Base-by-base conservation (phyloP, 108 stramenopile species). In the Poteriospumella lacustris region DNA sequence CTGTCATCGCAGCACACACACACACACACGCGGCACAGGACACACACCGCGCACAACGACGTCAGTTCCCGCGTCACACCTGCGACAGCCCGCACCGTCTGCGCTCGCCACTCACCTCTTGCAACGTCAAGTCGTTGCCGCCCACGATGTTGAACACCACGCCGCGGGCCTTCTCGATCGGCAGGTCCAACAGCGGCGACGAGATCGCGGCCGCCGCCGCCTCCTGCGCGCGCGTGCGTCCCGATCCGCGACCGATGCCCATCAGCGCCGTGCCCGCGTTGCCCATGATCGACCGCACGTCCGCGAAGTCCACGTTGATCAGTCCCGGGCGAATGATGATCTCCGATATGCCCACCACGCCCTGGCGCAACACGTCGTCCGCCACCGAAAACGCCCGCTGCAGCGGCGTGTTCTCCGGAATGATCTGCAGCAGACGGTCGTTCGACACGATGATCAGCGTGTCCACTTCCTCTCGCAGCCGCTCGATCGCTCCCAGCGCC, bases 291-390 rank as follows among this genome's bases (percentile, higher is more conserved):
- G 88, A 86, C 75, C 94, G 80, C 2, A 95, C 94, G 85, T 95
- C 94, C 2, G 92, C 94, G 84, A 95, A 95, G 79, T 93, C 94
- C 1, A 95, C 92, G 76, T 95, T 95, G 80, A 95, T 92, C 60
- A 95, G 69, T 15, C 92, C 94, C 29, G 92, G 94, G 40, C 89
- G 58, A 0, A 94, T 90, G 76, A 94, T 94, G 82, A 94, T 95
- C 84, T 93, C 92, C 15, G 90, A 90, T 58, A 95, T 92, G 0
- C 92, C 94, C 47, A 93, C 91, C 31, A 95, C 92, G 47, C 92
- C 92, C 84, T 94, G 92, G 44, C 94, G 85, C 59, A 94, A 82
- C 72, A 94, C 92, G 80, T 93, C 94, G 81, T 94, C 92, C 3
- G 94, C 94, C 58, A 94, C 93, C 19, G 89, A 83, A 82, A 94